These are phyloP conservation scores for Mrakia hoshinonis DNA, from an alignment of 768 basidiomycete species.

Conservation along the genomic window DNA sequence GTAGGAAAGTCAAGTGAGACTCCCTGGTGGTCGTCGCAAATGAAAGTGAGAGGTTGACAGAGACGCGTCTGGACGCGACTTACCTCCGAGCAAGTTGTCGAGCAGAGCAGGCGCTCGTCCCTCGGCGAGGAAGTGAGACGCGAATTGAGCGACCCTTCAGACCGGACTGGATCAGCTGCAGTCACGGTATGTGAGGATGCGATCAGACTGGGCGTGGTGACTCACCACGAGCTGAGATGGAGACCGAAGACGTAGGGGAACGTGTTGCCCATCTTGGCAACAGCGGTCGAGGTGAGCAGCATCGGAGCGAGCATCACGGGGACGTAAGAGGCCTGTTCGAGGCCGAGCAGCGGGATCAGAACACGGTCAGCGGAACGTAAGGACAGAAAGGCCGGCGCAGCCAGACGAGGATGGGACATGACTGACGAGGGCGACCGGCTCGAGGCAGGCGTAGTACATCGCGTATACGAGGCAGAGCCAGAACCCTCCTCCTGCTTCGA, in stretches of 20 bases:
- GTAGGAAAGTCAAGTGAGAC: neutral
- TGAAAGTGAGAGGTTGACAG: neutral
- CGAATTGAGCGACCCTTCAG: slow-evolving; percentile 21
- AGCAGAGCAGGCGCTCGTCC: slow-evolving; percentile 20
- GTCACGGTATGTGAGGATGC: neutral
- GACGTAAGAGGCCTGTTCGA: slow-evolving; percentile 4
- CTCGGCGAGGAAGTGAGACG: slow-evolving; percentile 21
- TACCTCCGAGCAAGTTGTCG: slow-evolving; percentile 25
- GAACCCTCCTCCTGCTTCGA: slow-evolving; percentile 22
- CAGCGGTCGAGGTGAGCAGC: neutral
- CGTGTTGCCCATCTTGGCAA: neutral
- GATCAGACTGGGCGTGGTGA: neutral
- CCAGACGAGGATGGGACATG: too few species aligned
- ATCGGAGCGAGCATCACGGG: slow-evolving; percentile 10
- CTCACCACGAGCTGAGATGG: slow-evolving; percentile 18
- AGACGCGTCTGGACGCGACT: neutral
- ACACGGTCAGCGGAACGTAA: too few species aligned
- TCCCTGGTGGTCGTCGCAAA: neutral
- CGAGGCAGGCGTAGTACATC: slow-evolving; percentile 18
- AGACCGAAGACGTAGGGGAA: neutral
- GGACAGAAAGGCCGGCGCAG: too few species aligned
- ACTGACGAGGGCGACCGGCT: slow-evolving; percentile 10
- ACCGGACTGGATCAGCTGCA: neutral
- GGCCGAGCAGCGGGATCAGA: too few species aligned
- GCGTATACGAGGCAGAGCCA: neutral